A percentile compares a stretch with the other conserved stretches of the same genome.
Evolutionary conservation across 805 yeast genomes (phyloP).

Genomic region (Nadsonia fulvescens): DNA sequence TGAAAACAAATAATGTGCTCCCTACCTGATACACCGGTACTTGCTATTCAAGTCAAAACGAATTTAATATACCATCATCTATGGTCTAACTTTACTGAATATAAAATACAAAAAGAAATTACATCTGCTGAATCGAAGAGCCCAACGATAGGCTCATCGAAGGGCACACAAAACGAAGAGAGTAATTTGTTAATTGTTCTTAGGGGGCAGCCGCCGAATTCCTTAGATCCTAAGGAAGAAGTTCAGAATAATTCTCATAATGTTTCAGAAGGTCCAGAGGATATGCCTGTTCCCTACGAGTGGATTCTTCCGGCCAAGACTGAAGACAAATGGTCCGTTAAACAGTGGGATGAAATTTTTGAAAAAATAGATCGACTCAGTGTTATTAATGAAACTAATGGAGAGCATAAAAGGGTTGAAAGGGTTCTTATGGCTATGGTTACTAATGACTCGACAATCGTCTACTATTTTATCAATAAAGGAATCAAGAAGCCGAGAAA

Average conservation of each 20-base stretch:
- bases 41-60: conserved; percentile 11
- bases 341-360: conserved; percentile 19
- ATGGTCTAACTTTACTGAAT: conserved; percentile 16
- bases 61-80: conserved; percentile 22
- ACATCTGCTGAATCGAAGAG: conserved; percentile 11
- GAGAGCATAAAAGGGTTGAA: too few species aligned
- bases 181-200: too few species aligned
- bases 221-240: too few species aligned
- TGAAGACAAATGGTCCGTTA: conserved; percentile 17
- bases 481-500: conserved; percentile 23
- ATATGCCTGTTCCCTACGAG: conserved; percentile 8
- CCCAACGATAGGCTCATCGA: conserved; percentile 20
- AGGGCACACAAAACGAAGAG: too few species aligned
- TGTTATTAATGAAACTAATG: conserved; percentile 6
- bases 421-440: conserved; percentile 24
- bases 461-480: conserved; percentile 23
- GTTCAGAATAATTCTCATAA: too few species aligned
- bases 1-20: too few species aligned
- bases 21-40: too few species aligned
- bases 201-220: too few species aligned
- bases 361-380: conserved; percentile 9
- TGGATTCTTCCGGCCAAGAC: conserved; percentile 14
- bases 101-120: conserved; percentile 7
- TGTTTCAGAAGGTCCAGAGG: conserved; percentile 16
- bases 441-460: conserved; percentile 25